These are phyloP conservation scores for Fusarium abutilonis DNA, from an alignment of 2,329 filamentous ascomycete species.

Conservation along the genomic window DNA sequence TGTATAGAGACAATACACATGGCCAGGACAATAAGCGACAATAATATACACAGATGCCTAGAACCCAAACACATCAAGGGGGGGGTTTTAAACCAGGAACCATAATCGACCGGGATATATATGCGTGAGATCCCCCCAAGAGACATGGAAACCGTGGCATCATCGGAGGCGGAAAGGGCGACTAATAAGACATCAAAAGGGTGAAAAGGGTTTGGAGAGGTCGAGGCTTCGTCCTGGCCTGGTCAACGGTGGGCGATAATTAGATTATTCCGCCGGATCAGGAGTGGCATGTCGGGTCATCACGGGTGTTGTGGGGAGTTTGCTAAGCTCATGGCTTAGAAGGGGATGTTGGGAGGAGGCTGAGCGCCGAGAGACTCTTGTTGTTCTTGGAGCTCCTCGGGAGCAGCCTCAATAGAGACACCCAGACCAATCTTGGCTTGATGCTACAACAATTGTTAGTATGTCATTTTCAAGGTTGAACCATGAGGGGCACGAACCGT, in stretches of 20 bases:
- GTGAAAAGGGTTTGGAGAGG: conserved; percentile 29
- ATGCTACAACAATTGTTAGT: conserved; percentile 69
- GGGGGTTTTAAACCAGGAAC: conserved; percentile 11
- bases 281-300: conserved; percentile 35
- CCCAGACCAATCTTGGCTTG: conserved; percentile 93
- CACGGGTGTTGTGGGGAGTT: conserved; percentile 32
- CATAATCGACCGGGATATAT: conserved; percentile 19
- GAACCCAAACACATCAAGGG: conserved; percentile 5
- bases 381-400: conserved; percentile 88
- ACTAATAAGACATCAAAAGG: conserved; percentile 48
- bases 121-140: conserved; percentile 13
- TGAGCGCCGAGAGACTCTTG: conserved; percentile 70
- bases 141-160: conserved; percentile 26
- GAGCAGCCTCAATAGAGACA: conserved; percentile 87
- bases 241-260: conserved; percentile 43
- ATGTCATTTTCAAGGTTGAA: not conserved
- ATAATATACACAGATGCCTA: conserved; percentile 46
- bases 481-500: conserved; percentile 71
- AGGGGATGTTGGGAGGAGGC: conserved; percentile 68
- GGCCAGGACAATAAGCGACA: conserved; percentile 33
- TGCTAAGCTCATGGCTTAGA: conserved; percentile 57
- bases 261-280: conserved; percentile 43
- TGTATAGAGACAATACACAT: conserved; percentile 32
- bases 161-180: conserved; percentile 38
- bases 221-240: conserved; percentile 35